Evolutionary conservation across 257 asterid genomes (phyloP).

Genomic region (Nicotiana sylvestris): DNA sequence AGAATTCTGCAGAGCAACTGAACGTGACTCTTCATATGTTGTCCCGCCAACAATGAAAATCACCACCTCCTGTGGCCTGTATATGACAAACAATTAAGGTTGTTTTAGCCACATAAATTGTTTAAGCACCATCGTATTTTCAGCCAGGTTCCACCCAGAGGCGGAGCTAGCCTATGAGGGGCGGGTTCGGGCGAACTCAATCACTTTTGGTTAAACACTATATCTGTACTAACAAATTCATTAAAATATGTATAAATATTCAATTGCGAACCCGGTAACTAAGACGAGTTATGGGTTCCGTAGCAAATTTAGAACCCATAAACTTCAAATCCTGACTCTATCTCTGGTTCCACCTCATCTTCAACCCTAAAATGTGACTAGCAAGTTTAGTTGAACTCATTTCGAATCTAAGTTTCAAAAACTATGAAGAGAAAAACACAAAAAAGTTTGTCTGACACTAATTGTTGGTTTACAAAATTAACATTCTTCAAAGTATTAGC

Average conservation of each 20-base stretch:
- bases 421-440: neutral
- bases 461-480: neutral
- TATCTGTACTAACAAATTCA: no score
- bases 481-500: neutral
- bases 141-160: neutral
- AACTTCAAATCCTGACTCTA: no score
- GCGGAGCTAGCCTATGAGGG: no score
- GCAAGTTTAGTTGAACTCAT: neutral
- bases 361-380: neutral
- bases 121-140: neutral
- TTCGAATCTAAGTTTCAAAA: neutral
- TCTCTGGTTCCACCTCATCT: neutral
- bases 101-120: neutral
- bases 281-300: no score
- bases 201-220: no score
- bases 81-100: neutral
- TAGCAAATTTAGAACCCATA: no score
- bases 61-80: conserved; percentile 93
- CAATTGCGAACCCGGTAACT: no score
- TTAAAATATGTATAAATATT: no score
- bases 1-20: conserved; percentile 74
- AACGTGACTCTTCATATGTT: conserved; percentile 93
- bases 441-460: neutral
- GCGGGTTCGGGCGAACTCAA: no score
- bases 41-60: conserved; percentile 93